Evolutionary conservation across 208 protist species (phyloP).

Genomic region (Leishmania mexicana): DNA sequence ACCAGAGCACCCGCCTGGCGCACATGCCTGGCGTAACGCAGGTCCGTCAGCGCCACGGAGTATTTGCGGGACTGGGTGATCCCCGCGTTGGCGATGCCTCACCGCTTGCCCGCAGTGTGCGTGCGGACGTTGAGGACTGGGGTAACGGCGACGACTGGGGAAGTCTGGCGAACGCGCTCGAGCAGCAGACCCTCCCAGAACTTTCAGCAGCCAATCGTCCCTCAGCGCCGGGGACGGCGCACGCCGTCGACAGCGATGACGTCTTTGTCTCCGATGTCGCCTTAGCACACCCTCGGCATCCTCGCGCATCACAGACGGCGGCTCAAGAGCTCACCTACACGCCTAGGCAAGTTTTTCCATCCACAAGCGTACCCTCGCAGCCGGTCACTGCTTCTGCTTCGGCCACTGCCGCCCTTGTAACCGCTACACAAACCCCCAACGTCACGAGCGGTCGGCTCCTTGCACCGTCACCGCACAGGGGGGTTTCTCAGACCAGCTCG

Average conservation of each 20-base stretch:
- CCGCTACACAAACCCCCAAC: background rate
- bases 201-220: background rate
- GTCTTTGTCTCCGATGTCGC: conserved; percentile 18
- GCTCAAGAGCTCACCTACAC: background rate
- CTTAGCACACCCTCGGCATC: background rate
- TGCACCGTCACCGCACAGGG: background rate
- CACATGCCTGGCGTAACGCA: conserved; percentile 9
- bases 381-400: background rate
- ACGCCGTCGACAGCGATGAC: background rate
- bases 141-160: conserved; percentile 5
- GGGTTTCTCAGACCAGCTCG: background rate
- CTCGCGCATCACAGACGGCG: background rate
- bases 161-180: background rate
- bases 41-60: conserved; percentile 21
- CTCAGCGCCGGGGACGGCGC: no score
- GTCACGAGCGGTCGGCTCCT: background rate
- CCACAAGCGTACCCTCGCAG: background rate
- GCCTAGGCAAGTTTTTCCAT: background rate
- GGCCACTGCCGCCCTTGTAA: background rate
- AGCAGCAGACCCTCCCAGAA: background rate
- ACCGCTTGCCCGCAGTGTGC: background rate
- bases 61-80: background rate
- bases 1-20: background rate
- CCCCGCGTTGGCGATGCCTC: background rate
- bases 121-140: background rate